Conservation (phyloP, 2,329 filamentous ascomycete genomes). For the Ustilaginoidea virens region DNA sequence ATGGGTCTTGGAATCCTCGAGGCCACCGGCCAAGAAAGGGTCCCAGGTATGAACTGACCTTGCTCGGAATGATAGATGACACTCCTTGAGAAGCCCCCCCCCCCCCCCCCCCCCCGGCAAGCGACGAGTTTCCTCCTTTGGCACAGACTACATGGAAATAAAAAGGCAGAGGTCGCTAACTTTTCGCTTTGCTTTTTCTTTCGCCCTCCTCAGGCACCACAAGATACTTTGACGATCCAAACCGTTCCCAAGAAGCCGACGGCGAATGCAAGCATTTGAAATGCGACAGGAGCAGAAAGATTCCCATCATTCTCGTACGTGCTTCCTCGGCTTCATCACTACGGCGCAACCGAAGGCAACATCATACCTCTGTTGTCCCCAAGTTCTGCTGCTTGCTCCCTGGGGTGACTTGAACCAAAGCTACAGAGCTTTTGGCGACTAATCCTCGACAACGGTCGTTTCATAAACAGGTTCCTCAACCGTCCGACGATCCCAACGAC, state of each 20-base stretch:
- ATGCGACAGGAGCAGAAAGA: constrained; percentile 50
- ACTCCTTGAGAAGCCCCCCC: too few species aligned
- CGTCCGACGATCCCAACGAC: constrained; percentile 81
- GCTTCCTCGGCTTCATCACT: not conserved
- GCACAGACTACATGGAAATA: constrained; percentile 1
- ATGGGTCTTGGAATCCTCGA: constrained; percentile 55
- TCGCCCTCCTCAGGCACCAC: constrained; percentile 45
- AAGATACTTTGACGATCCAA: constrained; percentile 46
- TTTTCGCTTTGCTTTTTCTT: too few species aligned
- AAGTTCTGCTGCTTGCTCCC: too few species aligned
- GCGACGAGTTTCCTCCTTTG: too few species aligned
- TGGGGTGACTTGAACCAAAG: too few species aligned
- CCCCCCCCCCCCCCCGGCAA: too few species aligned
- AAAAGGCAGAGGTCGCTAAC: too few species aligned
- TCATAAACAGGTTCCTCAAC: constrained; percentile 50
- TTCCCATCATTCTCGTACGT: constrained; percentile 60
- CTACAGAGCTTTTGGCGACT: too few species aligned
- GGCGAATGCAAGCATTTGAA: constrained; percentile 41
- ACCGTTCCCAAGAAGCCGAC: constrained; percentile 26
- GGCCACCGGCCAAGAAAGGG: constrained; percentile 47
- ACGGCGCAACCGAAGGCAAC: too few species aligned
- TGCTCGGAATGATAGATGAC: too few species aligned
- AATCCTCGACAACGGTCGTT: not conserved
- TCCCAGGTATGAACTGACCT: constrained; percentile 63
- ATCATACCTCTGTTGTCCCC: too few species aligned